Evolutionary conservation across 257 asterid genomes (phyloP).

Genomic region (Lycium ferocissimum): DNA sequence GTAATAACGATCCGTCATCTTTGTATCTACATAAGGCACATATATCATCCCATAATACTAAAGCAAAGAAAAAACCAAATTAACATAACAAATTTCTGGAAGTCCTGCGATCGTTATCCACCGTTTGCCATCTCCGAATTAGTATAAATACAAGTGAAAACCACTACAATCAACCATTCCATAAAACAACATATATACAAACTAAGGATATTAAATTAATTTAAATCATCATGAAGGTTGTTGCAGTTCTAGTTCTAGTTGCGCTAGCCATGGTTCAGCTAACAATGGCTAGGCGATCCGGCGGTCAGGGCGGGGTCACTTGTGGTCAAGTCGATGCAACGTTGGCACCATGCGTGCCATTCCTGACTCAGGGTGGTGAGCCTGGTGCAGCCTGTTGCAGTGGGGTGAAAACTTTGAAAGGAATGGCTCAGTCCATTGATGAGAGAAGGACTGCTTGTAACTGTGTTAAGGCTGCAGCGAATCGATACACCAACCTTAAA

Average conservation of each 20-base stretch:
- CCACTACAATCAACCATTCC: neutral
- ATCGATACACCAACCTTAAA: slow-evolving; percentile 38
- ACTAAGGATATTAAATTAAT: neutral
- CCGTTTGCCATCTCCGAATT: neutral
- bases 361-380: slow-evolving; percentile 37
- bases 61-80: neutral
- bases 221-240: neutral
- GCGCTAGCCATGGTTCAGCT: neutral
- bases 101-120: neutral
- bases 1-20: neutral
- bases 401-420: slow-evolving; percentile 44
- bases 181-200: neutral
- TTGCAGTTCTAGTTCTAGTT: neutral
- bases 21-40: neutral
- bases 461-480: slow-evolving; percentile 52
- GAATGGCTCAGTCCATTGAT: slow-evolving; percentile 27
- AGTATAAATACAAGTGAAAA: neutral
- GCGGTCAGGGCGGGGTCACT: neutral
- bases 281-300: neutral
- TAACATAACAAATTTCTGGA: neutral
- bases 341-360: slow-evolving; percentile 45
- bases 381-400: slow-evolving; percentile 43
- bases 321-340: slow-evolving; percentile 48
- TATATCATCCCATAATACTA: neutral
- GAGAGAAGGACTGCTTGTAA: slow-evolving; percentile 45